phyloP scores from a whole-genome alignment of 2,329 filamentous ascomycete genomes.

The Leptographium galeiforme region DNA sequence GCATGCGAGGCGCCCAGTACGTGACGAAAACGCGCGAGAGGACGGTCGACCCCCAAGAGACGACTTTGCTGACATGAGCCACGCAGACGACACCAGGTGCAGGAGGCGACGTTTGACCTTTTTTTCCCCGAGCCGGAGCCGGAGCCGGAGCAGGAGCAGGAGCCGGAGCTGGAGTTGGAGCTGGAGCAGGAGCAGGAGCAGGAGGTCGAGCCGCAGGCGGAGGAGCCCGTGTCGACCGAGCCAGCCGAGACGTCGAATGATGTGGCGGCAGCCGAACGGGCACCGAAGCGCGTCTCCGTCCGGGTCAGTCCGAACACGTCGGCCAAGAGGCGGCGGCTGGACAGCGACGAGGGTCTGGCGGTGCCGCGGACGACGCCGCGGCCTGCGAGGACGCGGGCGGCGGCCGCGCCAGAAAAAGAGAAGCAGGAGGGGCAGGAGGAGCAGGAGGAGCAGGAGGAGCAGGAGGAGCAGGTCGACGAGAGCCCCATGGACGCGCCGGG shows the following conservation, averaged over 20 bases:
- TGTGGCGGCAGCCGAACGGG: background rate
- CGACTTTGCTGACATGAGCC: background rate
- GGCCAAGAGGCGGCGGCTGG: constrained; percentile 29
- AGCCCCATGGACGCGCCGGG: constrained; percentile 42
- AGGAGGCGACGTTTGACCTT: constrained; percentile 46
- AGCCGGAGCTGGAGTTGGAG: too few species aligned
- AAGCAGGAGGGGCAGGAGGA: background rate
- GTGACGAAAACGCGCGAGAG: constrained; percentile 12
- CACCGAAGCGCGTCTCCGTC: constrained; percentile 4
- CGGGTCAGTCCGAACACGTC: constrained; percentile 32
- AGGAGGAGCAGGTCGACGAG: constrained; percentile 33
- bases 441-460: constrained; percentile 1
- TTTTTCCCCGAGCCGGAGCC: constrained; percentile 17
- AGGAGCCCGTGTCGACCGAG: background rate
- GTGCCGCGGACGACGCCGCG: background rate
- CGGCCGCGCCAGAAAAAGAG: background rate
- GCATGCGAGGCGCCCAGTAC: constrained; percentile 51
- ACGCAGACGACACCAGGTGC: constrained; percentile 39
- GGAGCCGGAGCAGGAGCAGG: background rate
- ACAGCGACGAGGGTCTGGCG: constrained; percentile 7
- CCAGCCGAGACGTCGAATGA: background rate
- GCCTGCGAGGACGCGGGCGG: background rate
- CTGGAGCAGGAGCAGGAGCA: too few species aligned
- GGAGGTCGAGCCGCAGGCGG: background rate
- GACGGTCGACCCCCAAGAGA: background rate